Evolutionary conservation across 2,329 filamentous ascomycete genomes (phyloP).

Genomic region (Arthrobotrys conoides): DNA sequence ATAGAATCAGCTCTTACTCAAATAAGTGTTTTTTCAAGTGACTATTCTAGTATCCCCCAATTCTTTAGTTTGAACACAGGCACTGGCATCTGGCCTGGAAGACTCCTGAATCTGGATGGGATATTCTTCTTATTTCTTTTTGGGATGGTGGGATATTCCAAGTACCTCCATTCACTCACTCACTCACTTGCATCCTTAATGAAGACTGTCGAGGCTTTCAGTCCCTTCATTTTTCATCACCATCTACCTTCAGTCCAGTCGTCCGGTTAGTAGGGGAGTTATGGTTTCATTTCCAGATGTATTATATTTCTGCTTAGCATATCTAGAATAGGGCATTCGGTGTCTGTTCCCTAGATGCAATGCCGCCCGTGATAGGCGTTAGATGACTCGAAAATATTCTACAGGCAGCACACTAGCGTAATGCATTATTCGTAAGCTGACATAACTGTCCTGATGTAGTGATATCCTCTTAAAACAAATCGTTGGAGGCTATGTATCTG

Average conservation of each 20-base stretch:
- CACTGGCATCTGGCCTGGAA: neutral
- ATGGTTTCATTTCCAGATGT: conserved; percentile 33
- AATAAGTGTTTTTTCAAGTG: neutral
- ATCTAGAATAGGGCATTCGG: conserved; percentile 19
- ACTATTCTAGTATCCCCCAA: neutral
- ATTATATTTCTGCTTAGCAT: conserved; percentile 44
- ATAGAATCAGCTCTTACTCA: neutral
- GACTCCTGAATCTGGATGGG: neutral
- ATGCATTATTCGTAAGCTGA: neutral
- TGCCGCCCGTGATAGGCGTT: neutral
- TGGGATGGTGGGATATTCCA: neutral
- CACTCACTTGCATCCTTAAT: neutral
- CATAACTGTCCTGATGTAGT: neutral
- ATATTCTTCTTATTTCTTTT: no score
- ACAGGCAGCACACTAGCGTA: neutral
- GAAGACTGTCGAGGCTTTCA: neutral
- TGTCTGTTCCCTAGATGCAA: neutral
- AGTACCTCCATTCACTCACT: neutral
- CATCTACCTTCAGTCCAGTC: conserved; percentile 18
- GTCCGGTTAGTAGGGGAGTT: conserved; percentile 40
- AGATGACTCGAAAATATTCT: neutral
- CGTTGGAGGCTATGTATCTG: neutral
- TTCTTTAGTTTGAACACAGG: neutral
- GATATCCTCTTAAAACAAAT: neutral
- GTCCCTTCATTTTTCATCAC: neutral